Base-by-base conservation (phyloP, 2,329 filamentous ascomycete genomes). In the Penicillium sp. region DNA sequence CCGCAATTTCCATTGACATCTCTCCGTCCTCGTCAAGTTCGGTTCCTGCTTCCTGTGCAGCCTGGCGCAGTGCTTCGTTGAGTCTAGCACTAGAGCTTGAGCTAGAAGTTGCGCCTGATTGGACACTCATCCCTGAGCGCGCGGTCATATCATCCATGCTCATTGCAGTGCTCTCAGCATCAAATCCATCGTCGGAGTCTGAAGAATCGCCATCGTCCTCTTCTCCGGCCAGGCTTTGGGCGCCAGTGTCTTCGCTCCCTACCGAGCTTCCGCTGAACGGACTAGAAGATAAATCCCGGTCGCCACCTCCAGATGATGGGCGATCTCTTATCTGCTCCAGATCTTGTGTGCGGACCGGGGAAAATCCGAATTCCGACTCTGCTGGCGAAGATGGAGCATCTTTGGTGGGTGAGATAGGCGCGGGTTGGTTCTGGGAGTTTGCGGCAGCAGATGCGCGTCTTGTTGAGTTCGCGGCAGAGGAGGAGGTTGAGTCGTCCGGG, bases 401-500 rank as follows among this genome's bases (percentile, higher is more conserved):
- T 34, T 78, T 78, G n/a, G 83, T 81, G 4, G 78, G 79, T 29
- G 72, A 72, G 39, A 72, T 71, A 40, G 65, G 72, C 55, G 61
- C 66, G 55, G 54, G 72, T 62, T 47, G 57, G 25, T 64, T 70
- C 59, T 54, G 58, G 70, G 73, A 47, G 27, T 67, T 68, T 23
- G 81, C 79, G 31, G 83, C 72, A 15, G 83, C 84, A 4, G 91
- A 94, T 51, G 87, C 85, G 60, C 90, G 84, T 65, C 91, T 81
- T 13, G 89, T 91, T 11, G 87, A 86, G 62, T 93, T 90, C 0
- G 89, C 89, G 8, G 84, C 82, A 7, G 86, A 88, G 11, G 86
- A 87, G 15, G 88, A 89, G 1, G 92, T 95, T 21, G 91, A 91
- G 71, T 97, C 92, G 69, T 92, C 91, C 71, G 87, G 83, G 61